These are phyloP conservation scores for Blastocrithidia nonstop DNA, from an alignment of 208 protist genomes.

Conservation along the genomic window DNA sequence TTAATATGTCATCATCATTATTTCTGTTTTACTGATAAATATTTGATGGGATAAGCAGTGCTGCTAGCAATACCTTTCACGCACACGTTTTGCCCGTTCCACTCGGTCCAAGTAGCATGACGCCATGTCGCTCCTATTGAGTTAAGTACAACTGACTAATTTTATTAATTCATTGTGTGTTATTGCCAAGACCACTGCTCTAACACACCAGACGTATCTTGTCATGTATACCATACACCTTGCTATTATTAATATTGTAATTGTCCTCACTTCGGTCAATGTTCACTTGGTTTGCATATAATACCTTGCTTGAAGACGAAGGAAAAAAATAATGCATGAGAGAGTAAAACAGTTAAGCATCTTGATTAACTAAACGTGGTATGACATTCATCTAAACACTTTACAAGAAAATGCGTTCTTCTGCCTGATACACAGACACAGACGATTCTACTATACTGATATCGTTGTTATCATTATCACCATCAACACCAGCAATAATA, in stretches of 20 bases:
- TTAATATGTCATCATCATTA: neutral
- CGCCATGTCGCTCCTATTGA: conserved; percentile 93
- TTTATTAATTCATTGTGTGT: conserved; percentile 92
- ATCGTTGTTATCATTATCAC: neutral
- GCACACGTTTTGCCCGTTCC: conserved; percentile 95
- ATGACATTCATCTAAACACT: conserved; percentile 92
- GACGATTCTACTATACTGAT: neutral
- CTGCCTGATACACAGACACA: conserved; percentile 23
- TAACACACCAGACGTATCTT: conserved; percentile 74
- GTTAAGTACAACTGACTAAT: conserved; percentile 96
- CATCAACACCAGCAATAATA: conserved; percentile 3
- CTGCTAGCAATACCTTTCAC: conserved; percentile 90
- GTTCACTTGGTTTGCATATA: too few relatives aligned
- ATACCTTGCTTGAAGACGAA: too few relatives aligned
- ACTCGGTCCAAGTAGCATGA: conserved; percentile 99
- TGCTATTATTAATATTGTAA: neutral
- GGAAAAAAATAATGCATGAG: conserved; percentile 97
- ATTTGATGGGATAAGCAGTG: conserved; percentile 63
- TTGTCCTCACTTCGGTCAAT: neutral
- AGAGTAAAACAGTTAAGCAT: conserved; percentile 89
- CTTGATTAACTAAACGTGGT: conserved; percentile 95
- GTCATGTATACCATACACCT: conserved; percentile 20
- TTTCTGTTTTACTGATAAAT: conserved; percentile 4
- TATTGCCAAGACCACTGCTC: conserved; percentile 34
- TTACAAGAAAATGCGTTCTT: conserved; percentile 84